Conservation (phyloP, 2,329 filamentous ascomycete species). For the Aspergillus sp. region DNA sequence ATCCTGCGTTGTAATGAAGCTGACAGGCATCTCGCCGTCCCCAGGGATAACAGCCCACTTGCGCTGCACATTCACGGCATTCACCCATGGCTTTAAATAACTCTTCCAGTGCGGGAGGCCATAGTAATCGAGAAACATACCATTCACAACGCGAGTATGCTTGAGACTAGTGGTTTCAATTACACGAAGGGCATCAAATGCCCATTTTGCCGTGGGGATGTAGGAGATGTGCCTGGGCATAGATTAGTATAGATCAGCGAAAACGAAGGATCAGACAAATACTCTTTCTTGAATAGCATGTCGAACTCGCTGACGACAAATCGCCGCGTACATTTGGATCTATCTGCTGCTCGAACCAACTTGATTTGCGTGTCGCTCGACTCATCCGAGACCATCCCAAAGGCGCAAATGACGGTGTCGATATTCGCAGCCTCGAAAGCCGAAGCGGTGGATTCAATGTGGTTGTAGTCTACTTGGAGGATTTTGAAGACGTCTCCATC, state of each 20-base stretch:
- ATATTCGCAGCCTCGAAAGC: not conserved
- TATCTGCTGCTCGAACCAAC: not conserved
- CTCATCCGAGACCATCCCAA: conserved; percentile 2
- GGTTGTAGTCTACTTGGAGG: not conserved
- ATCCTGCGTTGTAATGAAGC: conserved; percentile 4
- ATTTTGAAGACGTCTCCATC: not conserved
- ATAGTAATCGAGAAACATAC: conserved; percentile 4
- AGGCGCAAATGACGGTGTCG: conserved; percentile 4
- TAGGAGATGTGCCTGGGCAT: not conserved
- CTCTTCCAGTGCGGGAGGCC: conserved; percentile 2
- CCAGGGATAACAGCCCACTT: conserved; percentile 4
- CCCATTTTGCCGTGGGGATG: conserved; percentile 1
- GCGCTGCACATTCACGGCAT: not conserved
- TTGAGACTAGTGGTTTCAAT: not conserved
- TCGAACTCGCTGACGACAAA: conserved; percentile 4
- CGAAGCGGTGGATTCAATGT: not conserved
- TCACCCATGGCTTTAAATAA: conserved; percentile 4
- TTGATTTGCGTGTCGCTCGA: conserved; percentile 3
- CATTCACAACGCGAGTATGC: conserved; percentile 2
- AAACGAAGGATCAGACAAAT: not conserved
- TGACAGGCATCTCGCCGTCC: not conserved
- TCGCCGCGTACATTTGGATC: not conserved
- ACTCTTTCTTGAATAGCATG: conserved; percentile 5
- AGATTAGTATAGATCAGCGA: not conserved
- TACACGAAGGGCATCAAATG: not conserved